phyloP scores from a whole-genome alignment of 306 rosid species.

The Cicer bijugum region DNA sequence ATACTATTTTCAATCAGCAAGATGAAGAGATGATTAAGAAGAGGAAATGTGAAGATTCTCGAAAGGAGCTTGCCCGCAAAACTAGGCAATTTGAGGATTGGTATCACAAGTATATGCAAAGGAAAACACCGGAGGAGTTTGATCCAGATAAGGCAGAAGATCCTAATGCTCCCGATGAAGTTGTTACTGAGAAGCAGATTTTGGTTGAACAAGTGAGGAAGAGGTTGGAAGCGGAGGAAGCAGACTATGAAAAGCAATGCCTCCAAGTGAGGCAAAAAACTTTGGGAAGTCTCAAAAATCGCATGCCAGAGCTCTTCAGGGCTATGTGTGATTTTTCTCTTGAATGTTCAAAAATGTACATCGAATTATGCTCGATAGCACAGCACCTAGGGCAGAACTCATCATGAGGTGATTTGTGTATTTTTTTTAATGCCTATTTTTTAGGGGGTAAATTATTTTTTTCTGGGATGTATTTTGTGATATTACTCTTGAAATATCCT shows the following conservation, averaged over 20 bases:
- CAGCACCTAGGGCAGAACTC: conserved; percentile 54
- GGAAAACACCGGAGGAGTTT: conserved; percentile 52
- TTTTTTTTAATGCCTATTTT: conserved; percentile 14
- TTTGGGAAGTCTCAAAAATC: conserved; percentile 59
- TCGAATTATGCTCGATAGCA: conserved; percentile 52
- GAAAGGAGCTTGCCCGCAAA: conserved; percentile 76
- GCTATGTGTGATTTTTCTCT: conserved; percentile 64
- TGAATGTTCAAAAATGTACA: conserved; percentile 73
- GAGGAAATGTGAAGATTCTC: conserved; percentile 73
- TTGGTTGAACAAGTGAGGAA: conserved; percentile 60
- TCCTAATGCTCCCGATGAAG: conserved; percentile 44
- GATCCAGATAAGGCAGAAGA: conserved; percentile 59
- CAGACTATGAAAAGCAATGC: conserved; percentile 60
- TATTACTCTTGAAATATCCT: conserved; percentile 36
- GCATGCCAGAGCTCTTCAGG: conserved; percentile 86
- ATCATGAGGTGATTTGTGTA: conserved; percentile 41
- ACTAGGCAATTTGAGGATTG: conserved; percentile 75
- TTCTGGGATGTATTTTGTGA: conserved; percentile 32
- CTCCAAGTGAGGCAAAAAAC: conserved; percentile 87
- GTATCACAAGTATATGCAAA: conserved; percentile 70
- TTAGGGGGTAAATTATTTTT: conserved; percentile 16
- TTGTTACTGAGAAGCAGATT: conserved; percentile 63
- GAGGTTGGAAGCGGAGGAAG: conserved; percentile 76
- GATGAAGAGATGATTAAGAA: conserved; percentile 69
- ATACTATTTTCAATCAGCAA: conserved; percentile 62